phyloP scores from a whole-genome alignment of 2,329 filamentous ascomycete species.

The Phoma herbarum region DNA sequence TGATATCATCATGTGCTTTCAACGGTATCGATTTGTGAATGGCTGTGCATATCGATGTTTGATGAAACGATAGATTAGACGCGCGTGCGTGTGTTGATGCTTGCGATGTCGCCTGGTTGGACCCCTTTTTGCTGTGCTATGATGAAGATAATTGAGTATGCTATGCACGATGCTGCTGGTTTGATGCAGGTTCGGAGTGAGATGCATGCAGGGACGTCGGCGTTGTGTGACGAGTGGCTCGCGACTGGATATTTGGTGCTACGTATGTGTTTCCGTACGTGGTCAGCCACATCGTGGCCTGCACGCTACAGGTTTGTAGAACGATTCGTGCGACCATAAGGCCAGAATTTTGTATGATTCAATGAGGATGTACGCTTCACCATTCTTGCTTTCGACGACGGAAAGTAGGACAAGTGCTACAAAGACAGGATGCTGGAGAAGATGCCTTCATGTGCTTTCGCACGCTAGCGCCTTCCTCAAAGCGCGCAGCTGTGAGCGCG shows the following conservation, averaged over 20 bases:
- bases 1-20: not conserved
- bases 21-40: not conserved
- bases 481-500: not conserved
- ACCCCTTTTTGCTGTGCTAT: slow-evolving; percentile 8
- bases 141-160: not conserved
- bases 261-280: slow-evolving; percentile 3
- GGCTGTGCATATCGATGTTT: not conserved
- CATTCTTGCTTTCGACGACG: too few species aligned
- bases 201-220: slow-evolving; percentile 6
- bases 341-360: too few species aligned
- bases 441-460: not conserved
- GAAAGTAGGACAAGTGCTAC: too few species aligned
- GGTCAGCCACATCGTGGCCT: not conserved
- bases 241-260: slow-evolving; percentile 4
- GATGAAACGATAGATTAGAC: slow-evolving; percentile 1
- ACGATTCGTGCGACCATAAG: not conserved
- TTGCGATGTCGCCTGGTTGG: not conserved
- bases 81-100: not conserved
- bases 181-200: not conserved
- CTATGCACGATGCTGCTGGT: slow-evolving; percentile 7
- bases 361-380: too few species aligned
- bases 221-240: not conserved
- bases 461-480: not conserved
- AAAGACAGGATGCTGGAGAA: too few species aligned
- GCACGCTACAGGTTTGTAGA: too few species aligned